These are phyloP conservation scores for Aurantiochytrium sp. DNA, from an alignment of 108 stramenopile genomes.

Conservation along the genomic window DNA sequence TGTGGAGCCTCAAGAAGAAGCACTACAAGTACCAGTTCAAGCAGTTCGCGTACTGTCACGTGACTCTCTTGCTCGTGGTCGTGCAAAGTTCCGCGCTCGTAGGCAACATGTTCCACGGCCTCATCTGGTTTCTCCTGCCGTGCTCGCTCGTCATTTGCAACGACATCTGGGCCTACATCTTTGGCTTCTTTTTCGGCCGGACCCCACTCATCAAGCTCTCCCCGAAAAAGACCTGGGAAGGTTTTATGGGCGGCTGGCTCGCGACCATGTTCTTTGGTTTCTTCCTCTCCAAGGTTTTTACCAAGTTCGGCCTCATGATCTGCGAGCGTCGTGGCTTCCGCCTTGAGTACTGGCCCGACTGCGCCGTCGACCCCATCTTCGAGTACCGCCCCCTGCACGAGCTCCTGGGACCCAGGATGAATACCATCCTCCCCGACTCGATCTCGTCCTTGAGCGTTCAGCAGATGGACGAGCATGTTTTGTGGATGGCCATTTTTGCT, in stretches of 20 bases:
- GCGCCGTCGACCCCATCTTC: slow-evolving; percentile 53
- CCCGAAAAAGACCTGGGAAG: slow-evolving; percentile 98
- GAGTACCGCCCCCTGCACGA: slow-evolving; percentile 19
- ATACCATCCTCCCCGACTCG: not conserved
- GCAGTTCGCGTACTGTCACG: slow-evolving; percentile 40
- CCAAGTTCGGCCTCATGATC: slow-evolving; percentile 77
- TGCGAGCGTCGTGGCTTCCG: slow-evolving; percentile 73
- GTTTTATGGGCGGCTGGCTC: slow-evolving; percentile 83
- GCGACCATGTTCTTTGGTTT: slow-evolving; percentile 82
- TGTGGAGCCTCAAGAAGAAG: slow-evolving; percentile 44
- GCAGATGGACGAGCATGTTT: slow-evolving; percentile 79
- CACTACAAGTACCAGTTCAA: slow-evolving; percentile 42
- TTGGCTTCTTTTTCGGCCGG: slow-evolving; percentile 81
- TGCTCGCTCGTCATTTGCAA: slow-evolving; percentile 85
- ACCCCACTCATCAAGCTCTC: slow-evolving; percentile 77
- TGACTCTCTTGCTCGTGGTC: slow-evolving; percentile 55
- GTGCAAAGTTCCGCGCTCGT: slow-evolving; percentile 67
- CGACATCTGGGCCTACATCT: slow-evolving; percentile 90
- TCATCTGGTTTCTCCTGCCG: slow-evolving; percentile 96
- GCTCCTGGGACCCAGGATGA: not conserved
- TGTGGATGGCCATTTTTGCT: slow-evolving; percentile 76
- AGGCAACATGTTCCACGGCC: slow-evolving; percentile 92
- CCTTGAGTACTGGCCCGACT: slow-evolving; percentile 65
- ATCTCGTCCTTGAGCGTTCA: slow-evolving; percentile 53
- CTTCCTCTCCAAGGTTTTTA: slow-evolving; percentile 73